Conservation (phyloP, 2,329 filamentous ascomycete genomes). For the Paecilomyces niveus region DNA sequence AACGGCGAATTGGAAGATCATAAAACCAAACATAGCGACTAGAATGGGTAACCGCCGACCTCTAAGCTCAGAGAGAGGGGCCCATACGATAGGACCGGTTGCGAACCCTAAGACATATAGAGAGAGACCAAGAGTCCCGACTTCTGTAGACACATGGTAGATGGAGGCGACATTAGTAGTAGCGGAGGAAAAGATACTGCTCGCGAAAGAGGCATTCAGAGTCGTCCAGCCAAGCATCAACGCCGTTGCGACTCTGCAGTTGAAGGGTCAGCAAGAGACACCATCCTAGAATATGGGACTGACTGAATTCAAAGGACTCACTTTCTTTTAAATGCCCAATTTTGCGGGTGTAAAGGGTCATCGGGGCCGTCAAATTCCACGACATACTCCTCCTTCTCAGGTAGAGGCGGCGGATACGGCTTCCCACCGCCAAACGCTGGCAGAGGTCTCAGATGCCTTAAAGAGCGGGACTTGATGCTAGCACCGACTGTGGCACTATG, state of each 20-base stretch:
- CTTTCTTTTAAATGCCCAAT: slow-evolving; percentile 79
- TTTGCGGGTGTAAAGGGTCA: slow-evolving; percentile 79
- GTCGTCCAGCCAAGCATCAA: slow-evolving; percentile 41
- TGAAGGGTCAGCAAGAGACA: background rate
- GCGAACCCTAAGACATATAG: slow-evolving; percentile 43
- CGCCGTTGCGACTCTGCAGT: slow-evolving; percentile 16
- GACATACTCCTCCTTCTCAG: slow-evolving; percentile 53
- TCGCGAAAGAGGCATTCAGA: slow-evolving; percentile 47
- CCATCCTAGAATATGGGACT: background rate
- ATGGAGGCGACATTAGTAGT: slow-evolving; percentile 50
- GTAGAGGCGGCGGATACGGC: slow-evolving; percentile 49
- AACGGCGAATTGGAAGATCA: slow-evolving; percentile 43
- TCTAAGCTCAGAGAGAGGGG: slow-evolving; percentile 46
- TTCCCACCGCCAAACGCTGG: slow-evolving; percentile 48
- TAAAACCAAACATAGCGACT: slow-evolving; percentile 45
- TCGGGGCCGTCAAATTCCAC: slow-evolving; percentile 73
- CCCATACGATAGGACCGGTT: slow-evolving; percentile 44
- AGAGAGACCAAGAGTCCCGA: slow-evolving; percentile 32
- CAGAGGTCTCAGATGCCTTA: slow-evolving; percentile 22
- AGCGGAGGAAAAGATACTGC: slow-evolving; percentile 65
- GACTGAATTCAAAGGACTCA: slow-evolving; percentile 28
- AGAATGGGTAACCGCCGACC: slow-evolving; percentile 44
- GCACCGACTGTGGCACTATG: slow-evolving; percentile 38
- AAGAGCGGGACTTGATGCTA: slow-evolving; percentile 17
- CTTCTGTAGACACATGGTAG: slow-evolving; percentile 49